Base-by-base conservation (phyloP, 805 yeast genomes). In the Kurtzmaniella cleridarum region DNA sequence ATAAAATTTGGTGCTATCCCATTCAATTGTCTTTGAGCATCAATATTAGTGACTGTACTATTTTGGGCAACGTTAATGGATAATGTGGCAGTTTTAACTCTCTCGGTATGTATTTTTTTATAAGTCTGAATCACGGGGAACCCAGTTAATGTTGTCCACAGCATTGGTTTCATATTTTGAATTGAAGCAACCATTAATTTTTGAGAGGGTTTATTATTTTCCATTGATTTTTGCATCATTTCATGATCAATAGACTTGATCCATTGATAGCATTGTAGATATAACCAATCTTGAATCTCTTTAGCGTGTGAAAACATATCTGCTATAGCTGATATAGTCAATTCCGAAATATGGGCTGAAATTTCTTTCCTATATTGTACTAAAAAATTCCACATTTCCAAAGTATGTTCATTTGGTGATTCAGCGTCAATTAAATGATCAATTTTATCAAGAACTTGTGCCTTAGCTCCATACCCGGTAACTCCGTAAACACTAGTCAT, bases 401-500 rank as follows among this genome's bases (percentile, higher is more conserved):
- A 16, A 27, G 37, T 32, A 3, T 34, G 24, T 26, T 42, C 41
- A 36, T 35, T 11, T 41, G 36, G 15, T 47, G 26, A 5, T 41
- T 50, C 14, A 8, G 34, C 24, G 13, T 51, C 49, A 5, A 59
- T 38, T 5, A 53, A 35, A 5, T 54, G 61, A 30, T 53, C 45
- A 17, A 60, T 46, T 31, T 52, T 41, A 23, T 43, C 49, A 3
- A 45, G 24, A n/a, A 69, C 54, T 45, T 69, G 74, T 8, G 38
- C 35, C 1, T 53, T 41, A 1, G 67, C 73, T 0, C 74, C 74
- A 46, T 37, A 59, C 1, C 35, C 29, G 0, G 73, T 68, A 2
- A 69, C 73, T 0, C 74, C 73, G 44, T 69, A 69, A 1, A 69
- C 74, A 3, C 66, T 60, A 5, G 74, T 69, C 74, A 69, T 69